A percentile compares a stretch with the other conserved stretches of the same genome.
Conservation (phyloP, 1,284 basidiomycete genomes). For the Afroboletus lepidellus region DNA sequence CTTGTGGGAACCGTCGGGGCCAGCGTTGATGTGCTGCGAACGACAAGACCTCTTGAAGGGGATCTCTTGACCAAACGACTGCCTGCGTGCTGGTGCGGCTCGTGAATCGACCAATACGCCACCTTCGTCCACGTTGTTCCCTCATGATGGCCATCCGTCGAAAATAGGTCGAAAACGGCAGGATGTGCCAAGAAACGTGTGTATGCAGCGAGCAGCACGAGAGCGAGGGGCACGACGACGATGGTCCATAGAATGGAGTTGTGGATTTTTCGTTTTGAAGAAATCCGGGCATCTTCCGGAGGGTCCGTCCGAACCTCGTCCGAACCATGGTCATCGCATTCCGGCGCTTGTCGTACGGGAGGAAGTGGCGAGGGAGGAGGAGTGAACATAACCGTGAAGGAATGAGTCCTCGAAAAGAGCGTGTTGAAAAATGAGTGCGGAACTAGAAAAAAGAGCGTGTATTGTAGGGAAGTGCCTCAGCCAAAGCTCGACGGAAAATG, state of each 20-base stretch:
- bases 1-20: slow-evolving; percentile 42
- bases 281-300: slow-evolving; percentile 7
- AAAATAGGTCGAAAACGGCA: slow-evolving; percentile 44
- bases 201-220: slow-evolving; percentile 52
- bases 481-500: not conserved
- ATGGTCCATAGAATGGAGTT: slow-evolving; percentile 49
- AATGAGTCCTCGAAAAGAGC: slow-evolving; percentile 16
- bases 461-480: slow-evolving; percentile 8
- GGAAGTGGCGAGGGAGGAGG: slow-evolving; percentile 47
- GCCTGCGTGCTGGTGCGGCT: slow-evolving; percentile 33
- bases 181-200: slow-evolving; percentile 51
- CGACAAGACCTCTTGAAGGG: not conserved
- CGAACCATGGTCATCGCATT: slow-evolving; percentile 2
- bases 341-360: slow-evolving; percentile 10
- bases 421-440: slow-evolving; percentile 29
- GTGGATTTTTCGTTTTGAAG: slow-evolving; percentile 41
- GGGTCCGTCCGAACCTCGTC: slow-evolving; percentile 8
- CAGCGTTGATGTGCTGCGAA: slow-evolving; percentile 12
- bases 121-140: slow-evolving; percentile 28
- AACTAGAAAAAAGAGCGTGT: slow-evolving; percentile 12
- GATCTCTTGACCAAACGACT: slow-evolving; percentile 3
- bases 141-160: slow-evolving; percentile 22
- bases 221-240: slow-evolving; percentile 51
- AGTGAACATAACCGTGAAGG: slow-evolving; percentile 43
- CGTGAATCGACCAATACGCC: slow-evolving; percentile 41